A percentile compares a stretch with the other conserved stretches of the same genome.
These are phyloP conservation scores for Xylaria sp. DNA, from an alignment of 2,329 filamentous ascomycete genomes.

Conservation along the genomic window DNA sequence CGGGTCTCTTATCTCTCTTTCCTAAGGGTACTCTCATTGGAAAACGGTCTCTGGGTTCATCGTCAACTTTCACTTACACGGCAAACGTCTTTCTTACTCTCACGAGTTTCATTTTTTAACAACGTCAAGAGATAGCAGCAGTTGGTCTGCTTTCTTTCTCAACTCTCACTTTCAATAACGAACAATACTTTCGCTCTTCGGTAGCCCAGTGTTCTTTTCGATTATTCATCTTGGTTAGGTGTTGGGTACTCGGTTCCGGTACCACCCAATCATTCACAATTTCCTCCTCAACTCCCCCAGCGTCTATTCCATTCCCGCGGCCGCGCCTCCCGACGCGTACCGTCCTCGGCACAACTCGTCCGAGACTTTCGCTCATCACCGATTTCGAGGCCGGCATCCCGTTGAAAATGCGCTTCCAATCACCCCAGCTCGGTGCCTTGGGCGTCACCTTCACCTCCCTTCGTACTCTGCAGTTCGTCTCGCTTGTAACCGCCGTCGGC, in stretches of 20 bases:
- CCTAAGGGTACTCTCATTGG: conserved; percentile 35
- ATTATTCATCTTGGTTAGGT: conserved; percentile 33
- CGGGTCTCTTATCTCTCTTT: conserved; percentile 41
- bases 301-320: conserved; percentile 56
- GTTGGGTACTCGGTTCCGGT: conserved; percentile 38
- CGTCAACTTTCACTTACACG: conserved; percentile 41
- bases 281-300: conserved; percentile 48
- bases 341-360: conserved; percentile 49
- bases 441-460: conserved; percentile 82
- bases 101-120: conserved; percentile 27
- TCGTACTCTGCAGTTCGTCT: conserved; percentile 75
- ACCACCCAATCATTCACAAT: conserved; percentile 49
- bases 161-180: conserved; percentile 20
- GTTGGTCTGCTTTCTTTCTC: conserved; percentile 34
- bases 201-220: conserved; percentile 10
- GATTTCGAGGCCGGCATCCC: conserved; percentile 48
- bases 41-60: conserved; percentile 41
- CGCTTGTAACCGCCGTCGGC: conserved; percentile 81
- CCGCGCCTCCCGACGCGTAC: conserved; percentile 57
- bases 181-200: conserved; percentile 10
- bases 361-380: conserved; percentile 58
- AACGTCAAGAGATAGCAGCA: conserved; percentile 27
- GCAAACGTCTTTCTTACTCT: conserved; percentile 33
- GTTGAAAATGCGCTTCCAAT: conserved; percentile 57
- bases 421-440: conserved; percentile 73